These are phyloP conservation scores for Podospora anserina DNA, from an alignment of 495 filamentous ascomycete species.

Conservation along the genomic window DNA sequence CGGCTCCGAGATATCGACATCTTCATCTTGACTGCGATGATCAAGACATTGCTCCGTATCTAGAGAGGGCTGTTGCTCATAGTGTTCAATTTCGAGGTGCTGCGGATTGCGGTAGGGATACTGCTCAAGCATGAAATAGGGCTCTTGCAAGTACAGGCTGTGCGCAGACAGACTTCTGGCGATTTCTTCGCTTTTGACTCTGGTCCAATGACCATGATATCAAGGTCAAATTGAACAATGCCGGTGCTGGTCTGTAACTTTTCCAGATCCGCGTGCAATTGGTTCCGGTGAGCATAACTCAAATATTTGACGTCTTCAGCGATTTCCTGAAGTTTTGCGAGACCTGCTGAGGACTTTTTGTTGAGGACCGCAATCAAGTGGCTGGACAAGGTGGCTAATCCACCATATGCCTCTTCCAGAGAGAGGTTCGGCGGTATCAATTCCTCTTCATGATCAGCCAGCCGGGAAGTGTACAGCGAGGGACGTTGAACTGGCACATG, in stretches of 20 bases:
- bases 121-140: neutral
- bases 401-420: neutral
- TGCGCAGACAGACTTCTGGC: neutral
- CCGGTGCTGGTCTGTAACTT: neutral
- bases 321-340: neutral
- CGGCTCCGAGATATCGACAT: neutral
- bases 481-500: no score
- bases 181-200: neutral
- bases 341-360: neutral
- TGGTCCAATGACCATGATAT: neutral
- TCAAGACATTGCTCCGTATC: neutral
- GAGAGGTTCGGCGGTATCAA: neutral
- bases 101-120: neutral
- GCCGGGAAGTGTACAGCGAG: no score
- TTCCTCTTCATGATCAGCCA: neutral
- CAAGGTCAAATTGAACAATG: neutral
- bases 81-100: neutral
- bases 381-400: neutral
- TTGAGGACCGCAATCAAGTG: slow-evolving; percentile 5
- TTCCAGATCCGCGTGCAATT: neutral
- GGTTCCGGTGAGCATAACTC: neutral
- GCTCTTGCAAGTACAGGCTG: slow-evolving; percentile 1
- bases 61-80: neutral
- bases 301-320: neutral
- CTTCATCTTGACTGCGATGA: neutral